phyloP scores from a whole-genome alignment of 2,329 filamentous ascomycete genomes.

The Drechslerella stenobrocha region DNA sequence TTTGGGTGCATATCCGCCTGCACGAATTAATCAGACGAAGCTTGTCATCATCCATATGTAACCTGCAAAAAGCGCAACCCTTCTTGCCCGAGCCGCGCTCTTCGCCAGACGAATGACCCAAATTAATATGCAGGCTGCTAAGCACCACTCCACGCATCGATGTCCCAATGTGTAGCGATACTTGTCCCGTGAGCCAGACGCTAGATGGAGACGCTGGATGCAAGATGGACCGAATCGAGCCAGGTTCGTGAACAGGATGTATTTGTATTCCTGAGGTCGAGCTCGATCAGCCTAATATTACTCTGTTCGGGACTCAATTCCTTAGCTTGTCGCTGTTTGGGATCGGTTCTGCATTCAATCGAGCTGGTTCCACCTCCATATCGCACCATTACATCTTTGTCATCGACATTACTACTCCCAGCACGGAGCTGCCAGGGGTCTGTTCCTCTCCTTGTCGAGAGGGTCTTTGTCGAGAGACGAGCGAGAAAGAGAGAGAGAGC shows the following conservation, averaged over 20 bases:
- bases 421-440: too few species aligned
- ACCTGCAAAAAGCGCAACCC: constrained; percentile 39
- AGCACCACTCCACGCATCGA: neutral
- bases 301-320: too few species aligned
- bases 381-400: constrained; percentile 29
- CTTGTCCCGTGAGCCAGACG: too few species aligned
- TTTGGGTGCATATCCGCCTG: neutral
- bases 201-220: too few species aligned
- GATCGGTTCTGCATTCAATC: neutral
- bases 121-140: constrained; percentile 27
- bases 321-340: neutral
- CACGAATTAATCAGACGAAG: constrained; percentile 41
- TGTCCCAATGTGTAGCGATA: too few species aligned
- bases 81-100: constrained; percentile 13
- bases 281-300: constrained; percentile 20
- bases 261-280: constrained; percentile 47
- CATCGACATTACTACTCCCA: constrained; percentile 45
- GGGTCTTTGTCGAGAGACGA: too few species aligned
- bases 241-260: neutral
- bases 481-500: too few species aligned
- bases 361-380: constrained; percentile 11
- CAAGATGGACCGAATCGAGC: too few species aligned
- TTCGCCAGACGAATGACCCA: constrained; percentile 4
- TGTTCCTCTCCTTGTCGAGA: too few species aligned
- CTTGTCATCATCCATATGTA: constrained; percentile 17